Conservation (phyloP, 176 grass and related monocot genomes). For the Chrysopogon serrulatus region DNA sequence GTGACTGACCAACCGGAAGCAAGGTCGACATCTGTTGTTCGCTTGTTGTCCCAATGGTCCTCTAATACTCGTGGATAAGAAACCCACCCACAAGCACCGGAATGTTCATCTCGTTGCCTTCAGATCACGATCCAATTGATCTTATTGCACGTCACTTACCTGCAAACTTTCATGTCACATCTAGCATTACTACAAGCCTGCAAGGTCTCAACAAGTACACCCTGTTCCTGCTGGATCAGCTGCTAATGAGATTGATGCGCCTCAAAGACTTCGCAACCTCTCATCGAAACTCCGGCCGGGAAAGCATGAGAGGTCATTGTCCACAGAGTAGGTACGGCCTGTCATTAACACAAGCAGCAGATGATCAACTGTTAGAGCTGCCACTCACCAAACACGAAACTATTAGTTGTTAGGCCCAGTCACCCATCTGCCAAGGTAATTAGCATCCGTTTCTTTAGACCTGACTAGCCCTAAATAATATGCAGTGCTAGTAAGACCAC, state of each 20-base stretch:
- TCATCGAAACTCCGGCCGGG: neutral
- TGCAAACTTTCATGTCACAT: neutral
- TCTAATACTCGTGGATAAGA: neutral
- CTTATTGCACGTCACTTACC: neutral
- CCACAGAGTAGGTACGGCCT: constrained; percentile 9
- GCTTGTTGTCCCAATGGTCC: neutral
- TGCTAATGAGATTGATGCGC: neutral
- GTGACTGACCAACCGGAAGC: constrained; percentile 31
- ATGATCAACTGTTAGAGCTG: neutral
- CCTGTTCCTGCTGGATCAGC: neutral
- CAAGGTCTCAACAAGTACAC: neutral
- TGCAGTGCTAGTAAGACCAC: neutral
- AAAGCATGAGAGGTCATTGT: neutral
- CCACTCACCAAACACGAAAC: neutral
- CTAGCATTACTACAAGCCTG: neutral
- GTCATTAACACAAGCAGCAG: neutral
- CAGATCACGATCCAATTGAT: neutral
- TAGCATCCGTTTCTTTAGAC: neutral
- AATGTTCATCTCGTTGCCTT: neutral
- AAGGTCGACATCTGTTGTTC: neutral
- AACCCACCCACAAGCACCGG: neutral
- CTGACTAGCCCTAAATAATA: neutral
- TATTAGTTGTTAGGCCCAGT: neutral
- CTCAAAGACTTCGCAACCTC: neutral
- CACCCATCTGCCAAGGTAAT: neutral